phyloP scores from a whole-genome alignment of 257 asterid genomes.

The Nicotiana paniculata region DNA sequence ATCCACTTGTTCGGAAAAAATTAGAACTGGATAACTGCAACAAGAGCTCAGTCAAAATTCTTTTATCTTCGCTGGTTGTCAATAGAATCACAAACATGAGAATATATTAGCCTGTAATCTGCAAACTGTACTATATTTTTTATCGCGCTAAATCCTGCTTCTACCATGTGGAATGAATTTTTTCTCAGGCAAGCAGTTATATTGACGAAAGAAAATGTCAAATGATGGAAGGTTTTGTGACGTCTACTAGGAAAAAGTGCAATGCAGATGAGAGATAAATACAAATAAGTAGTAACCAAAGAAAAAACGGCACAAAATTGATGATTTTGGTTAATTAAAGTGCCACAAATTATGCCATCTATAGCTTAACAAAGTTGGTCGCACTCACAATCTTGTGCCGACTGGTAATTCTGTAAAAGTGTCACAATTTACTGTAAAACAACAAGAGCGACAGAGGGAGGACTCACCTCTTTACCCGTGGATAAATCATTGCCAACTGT shows the following conservation, averaged over 20 bases:
- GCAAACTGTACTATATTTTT: background rate
- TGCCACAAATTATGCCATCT: background rate
- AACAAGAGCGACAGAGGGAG: background rate
- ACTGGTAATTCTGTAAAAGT: background rate
- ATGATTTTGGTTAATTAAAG: background rate
- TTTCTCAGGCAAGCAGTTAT: background rate
- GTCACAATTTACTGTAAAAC: background rate
- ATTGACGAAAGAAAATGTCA: background rate
- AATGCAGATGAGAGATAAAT: background rate
- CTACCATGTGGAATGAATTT: background rate
- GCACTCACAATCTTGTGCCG: background rate
- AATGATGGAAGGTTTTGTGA: background rate
- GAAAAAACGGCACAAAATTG: background rate
- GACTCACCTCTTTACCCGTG: conserved; percentile 51
- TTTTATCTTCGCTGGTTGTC: background rate
- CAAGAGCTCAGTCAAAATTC: conserved; percentile 7
- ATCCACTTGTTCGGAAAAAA: conserved; percentile 23
- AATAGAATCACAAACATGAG: background rate
- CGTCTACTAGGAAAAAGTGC: background rate
- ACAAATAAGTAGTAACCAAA: background rate
- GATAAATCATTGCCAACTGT: conserved; percentile 38
- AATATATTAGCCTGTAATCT: background rate
- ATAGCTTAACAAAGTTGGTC: background rate
- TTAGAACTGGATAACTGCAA: conserved; percentile 44
- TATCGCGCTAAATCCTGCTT: background rate